These are phyloP conservation scores for Penicillium subrubescens DNA, from an alignment of 495 filamentous ascomycete species.

Conservation along the genomic window DNA sequence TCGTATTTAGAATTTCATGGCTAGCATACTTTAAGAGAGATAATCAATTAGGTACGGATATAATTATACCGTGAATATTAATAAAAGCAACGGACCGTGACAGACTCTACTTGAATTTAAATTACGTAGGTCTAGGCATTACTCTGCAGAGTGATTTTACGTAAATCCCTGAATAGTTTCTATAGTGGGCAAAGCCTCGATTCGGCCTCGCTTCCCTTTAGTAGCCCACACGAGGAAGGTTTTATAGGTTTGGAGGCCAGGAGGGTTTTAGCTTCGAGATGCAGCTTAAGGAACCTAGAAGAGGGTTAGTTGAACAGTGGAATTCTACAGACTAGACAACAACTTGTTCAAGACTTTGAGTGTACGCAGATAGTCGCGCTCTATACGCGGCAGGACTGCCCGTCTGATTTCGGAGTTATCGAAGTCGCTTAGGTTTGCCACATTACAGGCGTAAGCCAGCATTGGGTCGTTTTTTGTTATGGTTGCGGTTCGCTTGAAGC, in stretches of 20 bases:
- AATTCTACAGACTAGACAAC: neutral
- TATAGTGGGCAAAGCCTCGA: too few relatives aligned
- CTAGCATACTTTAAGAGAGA: too few relatives aligned
- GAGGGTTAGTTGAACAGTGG: neutral
- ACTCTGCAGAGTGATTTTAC: too few relatives aligned
- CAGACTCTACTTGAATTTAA: too few relatives aligned
- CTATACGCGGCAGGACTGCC: neutral
- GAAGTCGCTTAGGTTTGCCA: neutral
- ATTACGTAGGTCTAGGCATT: too few relatives aligned
- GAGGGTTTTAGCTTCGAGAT: neutral
- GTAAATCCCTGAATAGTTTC: too few relatives aligned
- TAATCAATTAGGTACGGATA: too few relatives aligned
- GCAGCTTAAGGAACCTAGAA: neutral
- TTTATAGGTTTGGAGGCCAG: neutral
- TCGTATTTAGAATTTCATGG: too few relatives aligned
- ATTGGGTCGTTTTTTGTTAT: neutral
- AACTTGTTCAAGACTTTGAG: neutral
- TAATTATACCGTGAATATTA: too few relatives aligned
- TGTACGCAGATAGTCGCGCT: neutral
- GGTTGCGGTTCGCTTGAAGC: too few relatives aligned
- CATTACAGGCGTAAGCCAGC: neutral
- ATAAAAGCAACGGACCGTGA: too few relatives aligned
- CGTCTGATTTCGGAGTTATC: neutral
- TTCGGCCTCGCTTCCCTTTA: too few relatives aligned
- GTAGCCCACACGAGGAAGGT: neutral